phyloP scores from a whole-genome alignment of 2,329 filamentous ascomycete genomes.

The Aspergillus phoenicis region DNA sequence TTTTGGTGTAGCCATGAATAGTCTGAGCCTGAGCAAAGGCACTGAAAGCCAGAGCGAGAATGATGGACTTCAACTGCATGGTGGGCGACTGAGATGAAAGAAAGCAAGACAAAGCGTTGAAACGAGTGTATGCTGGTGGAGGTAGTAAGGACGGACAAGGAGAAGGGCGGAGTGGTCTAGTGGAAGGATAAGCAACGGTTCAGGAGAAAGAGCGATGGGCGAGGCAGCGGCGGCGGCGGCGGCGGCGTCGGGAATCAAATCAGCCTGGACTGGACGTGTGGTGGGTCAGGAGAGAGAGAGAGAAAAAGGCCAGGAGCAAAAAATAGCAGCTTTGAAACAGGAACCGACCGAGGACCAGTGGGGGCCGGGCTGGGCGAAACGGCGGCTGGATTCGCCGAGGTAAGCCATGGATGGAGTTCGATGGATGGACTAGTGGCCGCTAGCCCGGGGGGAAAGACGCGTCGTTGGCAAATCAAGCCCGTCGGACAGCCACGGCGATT shows the following conservation, averaged over 20 bases:
- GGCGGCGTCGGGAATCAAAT: neutral
- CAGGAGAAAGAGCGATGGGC: neutral
- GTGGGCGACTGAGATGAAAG: neutral
- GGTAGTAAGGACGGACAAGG: neutral
- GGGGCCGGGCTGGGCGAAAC: too few relatives aligned
- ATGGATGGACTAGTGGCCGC: neutral
- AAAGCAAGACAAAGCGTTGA: neutral
- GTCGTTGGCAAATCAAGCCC: too few relatives aligned
- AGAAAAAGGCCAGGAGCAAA: too few relatives aligned
- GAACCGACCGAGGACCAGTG: neutral
- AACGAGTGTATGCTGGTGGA: neutral
- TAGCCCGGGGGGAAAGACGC: neutral
- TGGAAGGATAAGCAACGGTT: neutral
- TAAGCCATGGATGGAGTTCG: too few relatives aligned
- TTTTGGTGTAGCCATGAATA: neutral
- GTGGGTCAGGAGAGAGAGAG: neutral
- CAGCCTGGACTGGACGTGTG: neutral
- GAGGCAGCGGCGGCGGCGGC: neutral
- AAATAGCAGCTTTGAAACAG: neutral
- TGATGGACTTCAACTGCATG: slow-evolving; percentile 9
- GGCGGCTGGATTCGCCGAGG: neutral
- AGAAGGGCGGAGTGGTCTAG: neutral
- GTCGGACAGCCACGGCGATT: neutral
- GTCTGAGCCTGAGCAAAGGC: neutral
- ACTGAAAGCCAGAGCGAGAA: neutral